Conservation (phyloP, 2,329 filamentous ascomycete genomes). For the Aspergillus carbonarius region DNA sequence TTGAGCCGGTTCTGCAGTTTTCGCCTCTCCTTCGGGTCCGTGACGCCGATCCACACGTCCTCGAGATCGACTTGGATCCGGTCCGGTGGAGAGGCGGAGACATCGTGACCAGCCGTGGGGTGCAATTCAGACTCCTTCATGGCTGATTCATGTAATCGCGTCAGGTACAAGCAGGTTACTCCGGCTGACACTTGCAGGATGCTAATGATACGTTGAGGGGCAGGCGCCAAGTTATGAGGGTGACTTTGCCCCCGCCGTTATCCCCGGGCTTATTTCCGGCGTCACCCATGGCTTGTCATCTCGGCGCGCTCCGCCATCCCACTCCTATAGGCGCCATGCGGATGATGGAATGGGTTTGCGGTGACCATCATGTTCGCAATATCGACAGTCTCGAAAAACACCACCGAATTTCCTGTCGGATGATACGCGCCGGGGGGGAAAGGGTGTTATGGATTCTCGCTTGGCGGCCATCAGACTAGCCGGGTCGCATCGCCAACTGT, state of each 20-base stretch:
- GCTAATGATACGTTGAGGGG: not conserved
- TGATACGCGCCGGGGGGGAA: too few relatives aligned
- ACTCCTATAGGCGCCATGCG: not conserved
- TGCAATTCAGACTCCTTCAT: not conserved
- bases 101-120: not conserved
- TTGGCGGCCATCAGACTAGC: too few relatives aligned
- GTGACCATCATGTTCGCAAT: too few relatives aligned
- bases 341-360: too few relatives aligned
- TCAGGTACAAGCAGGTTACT: not conserved
- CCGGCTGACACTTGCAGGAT: not conserved
- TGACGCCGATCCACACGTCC: slow-evolving; percentile 3
- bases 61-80: not conserved
- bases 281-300: not conserved
- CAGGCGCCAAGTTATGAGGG: not conserved
- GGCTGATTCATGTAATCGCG: not conserved
- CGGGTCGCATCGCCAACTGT: too few relatives aligned
- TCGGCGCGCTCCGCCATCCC: not conserved
- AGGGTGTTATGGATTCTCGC: too few relatives aligned
- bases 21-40: slow-evolving; percentile 16
- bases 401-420: too few relatives aligned
- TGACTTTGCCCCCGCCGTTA: not conserved
- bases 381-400: too few relatives aligned
- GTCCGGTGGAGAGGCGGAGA: not conserved
- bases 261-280: not conserved
- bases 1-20: slow-evolving; percentile 22